Percentiles rank a stretch among this genome's conserved stretches.
Evolutionary conservation across 345 rosid species (phyloP).

Genomic region (Brassica rapa): DNA sequence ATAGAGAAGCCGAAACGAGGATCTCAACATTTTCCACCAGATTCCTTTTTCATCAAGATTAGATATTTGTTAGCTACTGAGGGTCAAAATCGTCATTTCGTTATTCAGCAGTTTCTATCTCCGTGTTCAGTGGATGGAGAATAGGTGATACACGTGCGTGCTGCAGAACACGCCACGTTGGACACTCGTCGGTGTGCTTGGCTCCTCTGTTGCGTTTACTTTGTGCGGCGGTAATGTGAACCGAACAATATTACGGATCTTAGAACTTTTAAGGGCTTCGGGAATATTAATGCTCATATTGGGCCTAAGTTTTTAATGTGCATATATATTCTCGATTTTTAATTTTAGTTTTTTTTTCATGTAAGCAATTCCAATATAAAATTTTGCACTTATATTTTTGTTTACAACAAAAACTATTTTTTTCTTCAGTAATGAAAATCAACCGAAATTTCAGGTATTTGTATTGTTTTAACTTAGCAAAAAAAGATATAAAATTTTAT

Average conservation of each 20-base stretch:
- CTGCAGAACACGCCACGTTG: neutral
- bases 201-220: neutral
- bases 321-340: no score
- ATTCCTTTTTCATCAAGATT: neutral
- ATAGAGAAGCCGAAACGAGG: conserved; percentile 36
- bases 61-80: neutral
- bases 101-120: neutral
- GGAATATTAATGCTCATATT: neutral
- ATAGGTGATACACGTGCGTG: neutral
- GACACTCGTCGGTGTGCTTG: conserved; percentile 3
- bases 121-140: conserved; percentile 32
- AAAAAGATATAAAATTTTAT: no score
- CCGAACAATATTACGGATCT: neutral
- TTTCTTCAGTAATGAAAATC: no score
- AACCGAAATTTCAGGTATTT: no score
- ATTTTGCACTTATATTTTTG: no score
- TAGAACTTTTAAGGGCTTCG: neutral
- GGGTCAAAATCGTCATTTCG: neutral
- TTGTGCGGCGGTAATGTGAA: conserved; percentile 27
- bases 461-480: no score
- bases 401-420: no score
- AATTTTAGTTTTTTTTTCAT: no score
- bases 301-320: neutral
- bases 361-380: no score
- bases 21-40: conserved; percentile 36